Conservation (phyloP, 2,329 filamentous ascomycete species). For the Xylaria sp. region DNA sequence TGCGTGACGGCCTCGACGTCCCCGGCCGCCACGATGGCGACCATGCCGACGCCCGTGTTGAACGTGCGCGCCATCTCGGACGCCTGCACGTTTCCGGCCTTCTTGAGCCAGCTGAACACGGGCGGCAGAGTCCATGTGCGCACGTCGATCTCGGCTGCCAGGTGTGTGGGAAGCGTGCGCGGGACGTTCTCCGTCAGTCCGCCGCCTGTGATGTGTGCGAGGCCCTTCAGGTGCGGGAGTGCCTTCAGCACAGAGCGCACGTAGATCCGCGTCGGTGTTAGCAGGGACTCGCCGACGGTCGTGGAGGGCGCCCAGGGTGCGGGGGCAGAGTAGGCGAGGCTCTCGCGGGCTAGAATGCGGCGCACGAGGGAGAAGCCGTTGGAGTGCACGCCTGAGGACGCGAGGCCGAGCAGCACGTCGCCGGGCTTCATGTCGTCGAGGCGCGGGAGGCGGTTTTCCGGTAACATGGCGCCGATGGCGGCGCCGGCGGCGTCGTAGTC, state of each 20-base stretch:
- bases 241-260: constrained; percentile 82
- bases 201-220: constrained; percentile 96
- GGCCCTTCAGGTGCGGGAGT: constrained; percentile 78
- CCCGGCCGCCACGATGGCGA: constrained; percentile 77
- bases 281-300: constrained; percentile 75
- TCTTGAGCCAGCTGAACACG: constrained; percentile 89
- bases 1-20: constrained; percentile 70
- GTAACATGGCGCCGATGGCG: constrained; percentile 83
- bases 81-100: constrained; percentile 73
- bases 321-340: constrained; percentile 74
- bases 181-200: constrained; percentile 94
- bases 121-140: constrained; percentile 77
- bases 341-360: constrained; percentile 80
- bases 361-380: constrained; percentile 98
- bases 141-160: constrained; percentile 85
- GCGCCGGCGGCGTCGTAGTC: constrained; percentile 95
- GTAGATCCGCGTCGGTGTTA: constrained; percentile 94
- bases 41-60: constrained; percentile 96
- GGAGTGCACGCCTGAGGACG: constrained; percentile 88
- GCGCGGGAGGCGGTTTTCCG: constrained; percentile 77
- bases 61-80: constrained; percentile 91
- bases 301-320: constrained; percentile 75
- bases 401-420: constrained; percentile 86
- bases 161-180: constrained; percentile 82
- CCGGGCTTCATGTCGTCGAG: constrained; percentile 80